Percentiles rank a stretch among this genome's conserved stretches.
Evolutionary conservation across 2,329 filamentous ascomycete species (phyloP).

Genomic region (Diaporthe sp.): DNA sequence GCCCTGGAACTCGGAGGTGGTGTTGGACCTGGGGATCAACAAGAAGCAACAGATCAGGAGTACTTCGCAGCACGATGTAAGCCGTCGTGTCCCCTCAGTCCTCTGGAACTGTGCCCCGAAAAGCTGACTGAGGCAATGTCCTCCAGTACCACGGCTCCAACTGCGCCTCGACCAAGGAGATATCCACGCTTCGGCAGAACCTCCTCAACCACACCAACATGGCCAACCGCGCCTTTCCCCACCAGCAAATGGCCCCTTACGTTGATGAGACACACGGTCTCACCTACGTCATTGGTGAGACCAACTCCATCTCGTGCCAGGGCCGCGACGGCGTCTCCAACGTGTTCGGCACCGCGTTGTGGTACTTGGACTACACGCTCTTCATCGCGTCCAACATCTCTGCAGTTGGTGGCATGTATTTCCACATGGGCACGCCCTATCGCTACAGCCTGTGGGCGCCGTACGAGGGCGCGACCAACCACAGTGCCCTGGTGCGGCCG

Average conservation of each 20-base stretch:
- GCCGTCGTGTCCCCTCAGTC: neutral
- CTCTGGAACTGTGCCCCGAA: no score
- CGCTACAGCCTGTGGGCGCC: slow-evolving; percentile 41
- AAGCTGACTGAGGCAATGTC: neutral
- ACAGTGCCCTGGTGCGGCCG: slow-evolving; percentile 31
- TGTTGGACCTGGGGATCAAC: slow-evolving; percentile 14
- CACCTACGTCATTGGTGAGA: slow-evolving; percentile 32
- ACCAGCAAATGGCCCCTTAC: slow-evolving; percentile 35
- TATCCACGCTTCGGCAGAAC: slow-evolving; percentile 27
- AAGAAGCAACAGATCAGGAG: slow-evolving; percentile 18
- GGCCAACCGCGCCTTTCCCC: slow-evolving; percentile 36
- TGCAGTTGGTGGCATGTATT: slow-evolving; percentile 19
- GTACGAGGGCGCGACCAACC: slow-evolving; percentile 29
- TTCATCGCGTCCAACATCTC: slow-evolving; percentile 28
- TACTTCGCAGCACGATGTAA: slow-evolving; percentile 5
- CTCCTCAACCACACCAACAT: slow-evolving; percentile 36
- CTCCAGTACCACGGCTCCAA: slow-evolving; percentile 14
- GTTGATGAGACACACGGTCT: slow-evolving; percentile 28
- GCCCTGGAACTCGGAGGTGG: slow-evolving; percentile 20
- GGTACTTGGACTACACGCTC: slow-evolving; percentile 26
- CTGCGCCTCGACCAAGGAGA: slow-evolving; percentile 9
- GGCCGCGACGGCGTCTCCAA: slow-evolving; percentile 15
- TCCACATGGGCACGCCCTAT: slow-evolving; percentile 38
- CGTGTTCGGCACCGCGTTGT: slow-evolving; percentile 21
- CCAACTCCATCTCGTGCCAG: slow-evolving; percentile 28